A percentile compares a stretch with the other conserved stretches of the same genome.
Conservation (phyloP, 257 asterid species). For the Oldenlandia corymbosa region DNA sequence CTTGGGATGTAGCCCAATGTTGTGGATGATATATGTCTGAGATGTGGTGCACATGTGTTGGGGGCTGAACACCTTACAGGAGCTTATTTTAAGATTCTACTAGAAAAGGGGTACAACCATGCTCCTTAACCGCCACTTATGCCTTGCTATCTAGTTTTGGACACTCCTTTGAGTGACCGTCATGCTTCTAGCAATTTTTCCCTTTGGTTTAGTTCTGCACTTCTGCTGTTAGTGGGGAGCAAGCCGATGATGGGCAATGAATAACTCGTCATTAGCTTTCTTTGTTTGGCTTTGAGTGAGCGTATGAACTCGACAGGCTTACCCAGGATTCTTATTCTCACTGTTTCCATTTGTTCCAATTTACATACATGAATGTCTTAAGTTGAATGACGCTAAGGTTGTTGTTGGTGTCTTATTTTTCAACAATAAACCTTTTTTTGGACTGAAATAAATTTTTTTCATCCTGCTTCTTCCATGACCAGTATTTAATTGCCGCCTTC, state of each 20-base stretch:
- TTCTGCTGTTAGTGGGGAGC: background rate
- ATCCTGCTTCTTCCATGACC: too few species aligned
- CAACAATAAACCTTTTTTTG: background rate
- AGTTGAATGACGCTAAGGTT: background rate
- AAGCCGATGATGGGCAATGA: background rate
- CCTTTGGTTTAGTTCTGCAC: background rate
- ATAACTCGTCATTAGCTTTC: background rate
- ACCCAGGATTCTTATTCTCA: background rate
- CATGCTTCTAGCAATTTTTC: background rate
- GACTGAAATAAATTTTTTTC: background rate
- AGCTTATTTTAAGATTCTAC: constrained; percentile 44
- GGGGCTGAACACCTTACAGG: constrained; percentile 61
- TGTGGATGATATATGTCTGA: constrained; percentile 34
- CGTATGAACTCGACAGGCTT: background rate
- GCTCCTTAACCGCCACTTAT: constrained; percentile 54
- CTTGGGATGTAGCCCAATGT: constrained; percentile 49
- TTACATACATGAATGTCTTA: too few species aligned
- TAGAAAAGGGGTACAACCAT: constrained; percentile 53
- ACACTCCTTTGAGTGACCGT: background rate
- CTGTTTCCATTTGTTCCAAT: too few species aligned
- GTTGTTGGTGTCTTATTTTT: too few species aligned
- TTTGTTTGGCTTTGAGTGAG: background rate
- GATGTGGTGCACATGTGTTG: constrained; percentile 45
- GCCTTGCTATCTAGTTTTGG: constrained; percentile 13
- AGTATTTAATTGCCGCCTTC: too few species aligned